Evolutionary conservation across 176 grass and related monocot species (phyloP), one percentile per base, ranked within the genome.

Genomic region (Raddia distichophylla): DNA sequence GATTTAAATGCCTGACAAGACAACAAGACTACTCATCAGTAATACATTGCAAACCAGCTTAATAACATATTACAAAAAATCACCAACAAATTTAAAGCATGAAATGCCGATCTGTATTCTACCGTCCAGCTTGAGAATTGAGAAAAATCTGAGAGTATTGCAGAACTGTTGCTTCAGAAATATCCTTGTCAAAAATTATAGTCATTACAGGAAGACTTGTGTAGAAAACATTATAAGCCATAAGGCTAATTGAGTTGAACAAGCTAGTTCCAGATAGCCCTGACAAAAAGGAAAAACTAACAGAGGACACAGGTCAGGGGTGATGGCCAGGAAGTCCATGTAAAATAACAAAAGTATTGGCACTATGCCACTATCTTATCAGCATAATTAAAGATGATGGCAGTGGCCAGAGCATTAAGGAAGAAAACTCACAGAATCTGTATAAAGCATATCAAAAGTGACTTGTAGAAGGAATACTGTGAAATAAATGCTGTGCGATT

Each of bases 221-320:
- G 60, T 98, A 98, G 57, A 98, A 94, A 80, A 98, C 95, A 63
- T 94, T 98, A 91, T 98, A 98, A 19, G 95, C 95, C 95, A 94
- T 98, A 74, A 93, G 83, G 74, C 92, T 94, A 67, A 94, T 64
- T 1, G 95, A 98, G 69, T 98, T 93, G 78, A 98, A 94, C 64
- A 94, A 70, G 75, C 95, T 98, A 66, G 90, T 94, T 69, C 95
- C 92, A 68, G 90, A 98, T 43, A 98, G 64, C 78, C 95, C 92
- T 35, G 95, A 94, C 7, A 79, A 87, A 76, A 88, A 79, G 15
- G 86, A 89, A 89, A 98, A 98, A 48, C 95, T 97, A 83, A 80
- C 42, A 84, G 37, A 71, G 49, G 67, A 65, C 15, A 51, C 44
- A 80, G 32, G 70, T 85, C 37, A 89, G 76, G 47, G 76, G 17